Percentiles rank a stretch among this genome's conserved stretches.
Conservation (phyloP, 805 yeast species). For the Scheffersomyces lignosus region DNA sequence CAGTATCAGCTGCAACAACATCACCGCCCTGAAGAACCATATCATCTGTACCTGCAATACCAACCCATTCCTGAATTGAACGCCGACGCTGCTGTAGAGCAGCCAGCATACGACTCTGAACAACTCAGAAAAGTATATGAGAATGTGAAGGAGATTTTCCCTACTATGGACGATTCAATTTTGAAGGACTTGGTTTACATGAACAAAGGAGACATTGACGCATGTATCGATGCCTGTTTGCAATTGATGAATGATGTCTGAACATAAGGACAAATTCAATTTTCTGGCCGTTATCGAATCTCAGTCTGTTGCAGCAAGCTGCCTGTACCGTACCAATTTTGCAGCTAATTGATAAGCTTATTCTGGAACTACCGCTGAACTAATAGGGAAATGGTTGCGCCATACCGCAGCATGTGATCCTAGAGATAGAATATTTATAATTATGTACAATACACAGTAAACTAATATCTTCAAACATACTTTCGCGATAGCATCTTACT, state of each 20-base stretch:
- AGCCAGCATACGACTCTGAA: slow-evolving; percentile 6
- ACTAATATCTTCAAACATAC: no score
- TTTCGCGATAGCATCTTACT: no score
- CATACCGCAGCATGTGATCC: no score
- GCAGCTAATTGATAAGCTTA: no score
- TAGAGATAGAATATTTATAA: no score
- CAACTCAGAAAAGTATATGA: slow-evolving; percentile 32
- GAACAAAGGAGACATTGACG: slow-evolving; percentile 67
- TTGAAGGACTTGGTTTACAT: slow-evolving; percentile 68
- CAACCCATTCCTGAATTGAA: slow-evolving; percentile 2
- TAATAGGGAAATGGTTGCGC: not conserved
- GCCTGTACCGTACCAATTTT: not conserved
- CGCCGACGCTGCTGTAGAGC: no score
- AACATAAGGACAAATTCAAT: slow-evolving; percentile 9
- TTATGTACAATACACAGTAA: no score
- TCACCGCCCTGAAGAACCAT: slow-evolving; percentile 2
- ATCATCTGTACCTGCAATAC: slow-evolving; percentile 2
- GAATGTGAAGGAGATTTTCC: slow-evolving; percentile 69
- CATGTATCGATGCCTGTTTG: slow-evolving; percentile 65
- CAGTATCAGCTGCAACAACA: not conserved
- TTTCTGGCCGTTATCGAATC: not conserved
- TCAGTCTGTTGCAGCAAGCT: not conserved
- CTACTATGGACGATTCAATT: slow-evolving; percentile 65
- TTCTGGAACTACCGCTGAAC: no score
- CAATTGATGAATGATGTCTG: slow-evolving; percentile 24